Percentiles rank a stretch among this genome's conserved stretches.
Conservation (phyloP, 345 rosid species). For the Bruguiera gymnorhiza region DNA sequence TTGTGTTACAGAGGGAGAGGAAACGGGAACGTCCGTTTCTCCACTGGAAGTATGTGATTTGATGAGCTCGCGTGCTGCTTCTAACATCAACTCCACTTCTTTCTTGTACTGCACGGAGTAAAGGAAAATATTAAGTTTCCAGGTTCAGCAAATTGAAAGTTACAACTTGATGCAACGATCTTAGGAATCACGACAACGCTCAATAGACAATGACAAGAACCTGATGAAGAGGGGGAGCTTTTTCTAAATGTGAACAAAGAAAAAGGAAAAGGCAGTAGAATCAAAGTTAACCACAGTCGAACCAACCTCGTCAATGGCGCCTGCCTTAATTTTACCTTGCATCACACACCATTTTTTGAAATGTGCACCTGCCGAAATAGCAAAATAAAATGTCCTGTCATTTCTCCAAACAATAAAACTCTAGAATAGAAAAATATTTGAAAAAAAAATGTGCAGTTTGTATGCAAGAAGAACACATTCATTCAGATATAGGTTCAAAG, state of each 20-base stretch:
- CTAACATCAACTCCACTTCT: slow-evolving; percentile 73
- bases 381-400: neutral
- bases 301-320: slow-evolving; percentile 82
- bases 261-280: neutral
- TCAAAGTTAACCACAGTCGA: neutral
- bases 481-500: too few species aligned
- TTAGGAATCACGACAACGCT: too few species aligned
- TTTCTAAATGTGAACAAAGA: neutral
- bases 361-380: slow-evolving; percentile 65
- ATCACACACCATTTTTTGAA: slow-evolving; percentile 97
- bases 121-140: neutral
- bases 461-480: too few species aligned
- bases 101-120: slow-evolving; percentile 63
- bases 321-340: slow-evolving; percentile 90
- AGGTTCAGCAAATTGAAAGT: too few species aligned
- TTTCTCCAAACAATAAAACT: neutral
- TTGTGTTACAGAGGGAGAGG: slow-evolving; percentile 25
- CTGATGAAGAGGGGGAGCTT: neutral
- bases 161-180: too few species aligned
- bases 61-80: slow-evolving; percentile 40
- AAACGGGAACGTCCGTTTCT: slow-evolving; percentile 12
- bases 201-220: too few species aligned
- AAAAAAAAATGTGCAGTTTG: neutral
- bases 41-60: slow-evolving; percentile 28
- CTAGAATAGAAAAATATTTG: too few species aligned